Percentiles rank a stretch among this genome's conserved stretches.
These are phyloP conservation scores for Chalciporus piperatus DNA, from an alignment of 768 basidiomycete genomes.

Conservation along the genomic window DNA sequence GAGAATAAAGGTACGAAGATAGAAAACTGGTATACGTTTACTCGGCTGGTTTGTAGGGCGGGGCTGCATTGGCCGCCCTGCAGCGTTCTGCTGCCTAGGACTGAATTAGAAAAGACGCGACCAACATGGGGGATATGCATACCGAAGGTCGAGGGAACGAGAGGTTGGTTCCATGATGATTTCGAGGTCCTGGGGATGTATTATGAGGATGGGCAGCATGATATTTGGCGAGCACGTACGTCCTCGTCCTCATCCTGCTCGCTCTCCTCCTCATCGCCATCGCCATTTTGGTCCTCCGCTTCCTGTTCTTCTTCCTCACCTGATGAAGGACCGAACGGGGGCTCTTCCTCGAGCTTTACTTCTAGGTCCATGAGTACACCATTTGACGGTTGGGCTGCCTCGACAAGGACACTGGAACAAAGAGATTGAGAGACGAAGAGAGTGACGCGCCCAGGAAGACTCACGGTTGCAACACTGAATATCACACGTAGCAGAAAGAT, in stretches of 20 bases:
- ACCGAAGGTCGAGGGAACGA: slow-evolving; percentile 77
- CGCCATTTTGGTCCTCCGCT: slow-evolving; percentile 38
- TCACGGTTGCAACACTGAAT: slow-evolving; percentile 63
- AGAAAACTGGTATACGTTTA: slow-evolving; percentile 24
- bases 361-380: slow-evolving; percentile 52
- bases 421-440: slow-evolving; percentile 15
- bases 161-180: slow-evolving; percentile 83
- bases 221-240: slow-evolving; percentile 31
- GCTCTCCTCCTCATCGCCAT: slow-evolving; percentile 37
- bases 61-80: slow-evolving; percentile 27
- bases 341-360: slow-evolving; percentile 39
- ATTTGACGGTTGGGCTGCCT: slow-evolving; percentile 43
- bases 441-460: slow-evolving; percentile 36
- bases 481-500: slow-evolving; percentile 37
- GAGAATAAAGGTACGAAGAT: slow-evolving; percentile 5
- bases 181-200: slow-evolving; percentile 66
- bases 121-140: slow-evolving; percentile 15
- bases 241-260: slow-evolving; percentile 42
- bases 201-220: slow-evolving; percentile 4
- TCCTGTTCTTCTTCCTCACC: slow-evolving; percentile 14
- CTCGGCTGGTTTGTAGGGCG: slow-evolving; percentile 33
- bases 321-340: slow-evolving; percentile 25
- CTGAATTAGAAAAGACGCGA: neutral
- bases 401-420: slow-evolving; percentile 38
- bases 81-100: slow-evolving; percentile 35